Percentiles rank a stretch among this genome's conserved stretches.
phyloP scores from a whole-genome alignment of 352 stramenopile species.

The Phytophthora crassamura region DNA sequence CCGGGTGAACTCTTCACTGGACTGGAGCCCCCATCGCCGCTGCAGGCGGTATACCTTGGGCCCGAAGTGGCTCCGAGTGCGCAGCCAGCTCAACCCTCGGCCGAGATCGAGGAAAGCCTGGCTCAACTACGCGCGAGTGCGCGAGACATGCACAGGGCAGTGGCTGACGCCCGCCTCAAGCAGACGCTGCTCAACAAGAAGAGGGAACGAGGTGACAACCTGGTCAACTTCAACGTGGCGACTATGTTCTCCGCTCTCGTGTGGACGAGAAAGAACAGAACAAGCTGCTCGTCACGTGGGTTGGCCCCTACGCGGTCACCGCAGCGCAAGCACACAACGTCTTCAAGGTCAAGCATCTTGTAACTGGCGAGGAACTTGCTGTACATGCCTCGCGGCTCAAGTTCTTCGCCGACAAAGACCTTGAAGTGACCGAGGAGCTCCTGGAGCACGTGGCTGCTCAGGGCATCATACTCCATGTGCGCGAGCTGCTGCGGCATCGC shows the following conservation, averaged over 20 bases:
- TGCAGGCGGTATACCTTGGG: conserved; percentile 13
- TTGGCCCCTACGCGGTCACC: conserved; percentile 22
- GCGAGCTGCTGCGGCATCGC: conserved; percentile 7
- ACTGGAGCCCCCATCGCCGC: background rate
- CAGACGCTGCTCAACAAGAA: conserved; percentile 28
- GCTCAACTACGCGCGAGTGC: conserved; percentile 11
- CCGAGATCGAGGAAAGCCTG: conserved; percentile 11
- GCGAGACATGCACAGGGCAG: conserved; percentile 21
- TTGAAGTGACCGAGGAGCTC: conserved; percentile 20
- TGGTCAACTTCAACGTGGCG: conserved; percentile 29
- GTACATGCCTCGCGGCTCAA: conserved; percentile 27
- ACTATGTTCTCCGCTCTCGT: conserved; percentile 25
- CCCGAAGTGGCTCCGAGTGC: background rate
- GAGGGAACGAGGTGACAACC: conserved; percentile 8
- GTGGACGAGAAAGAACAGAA: conserved; percentile 21
- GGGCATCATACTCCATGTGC: conserved; percentile 12
- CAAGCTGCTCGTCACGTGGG: conserved; percentile 28
- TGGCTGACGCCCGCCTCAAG: conserved; percentile 12
- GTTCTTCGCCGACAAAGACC: conserved; percentile 21
- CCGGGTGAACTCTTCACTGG: conserved; percentile 34
- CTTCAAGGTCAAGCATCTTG: conserved; percentile 21
- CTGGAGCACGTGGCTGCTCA: conserved; percentile 23
- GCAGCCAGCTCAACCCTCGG: conserved; percentile 3
- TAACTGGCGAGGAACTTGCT: conserved; percentile 23
- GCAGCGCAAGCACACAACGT: conserved; percentile 9